Evolutionary conservation across 768 basidiomycete genomes (phyloP), one percentile per base, ranked within the genome.

Genomic region (Psilocybe subaeruginosa): DNA sequence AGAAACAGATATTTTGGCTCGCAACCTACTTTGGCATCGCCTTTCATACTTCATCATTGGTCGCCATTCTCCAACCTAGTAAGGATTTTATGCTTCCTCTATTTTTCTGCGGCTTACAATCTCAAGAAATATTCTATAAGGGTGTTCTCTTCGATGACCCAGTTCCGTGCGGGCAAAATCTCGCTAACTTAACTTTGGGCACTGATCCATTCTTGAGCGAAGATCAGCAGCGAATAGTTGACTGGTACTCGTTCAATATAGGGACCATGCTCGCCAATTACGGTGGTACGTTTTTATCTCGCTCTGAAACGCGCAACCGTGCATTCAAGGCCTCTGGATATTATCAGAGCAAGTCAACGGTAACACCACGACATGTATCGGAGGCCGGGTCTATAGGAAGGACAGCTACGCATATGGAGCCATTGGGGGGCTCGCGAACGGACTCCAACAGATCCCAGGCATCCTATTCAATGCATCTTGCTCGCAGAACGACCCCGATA

Each of bases 61-160:
- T 61, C 30, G 54, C 60, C 12, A 61, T 61, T 56, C 55, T 61
- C 2, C 60, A 61, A 12, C 54, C 55, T 17, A 1, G 60, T 61
- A 45, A 43, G 23, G 48, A 12, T 19, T 5, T 29, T 46, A 2
- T 14, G 5, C 50, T 56, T 41, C 2, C 9, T n/a, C 54, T 49
- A 11, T 31, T 23, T 23, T 23, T 23, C 23, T 23, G 2, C 23
- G 23, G 23, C 17, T 12, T 43, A 12, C 39, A 11, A 17, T 53
- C 23, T 8, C 7, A 35, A 61, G 60, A 56, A 8, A 51, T 46
- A 19, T 61, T 56, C 35, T 49, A 48, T 47, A 49, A 56, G n/a
- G 16, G 56, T 30, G 43, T 49, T 17, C 8, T 47, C 8, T 61
- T 41, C 37, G 17, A 50, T 55, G 47, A 61, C 29, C 35, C 16